Evolutionary conservation across 345 rosid species (phyloP).

Genomic region (Punica granatum): DNA sequence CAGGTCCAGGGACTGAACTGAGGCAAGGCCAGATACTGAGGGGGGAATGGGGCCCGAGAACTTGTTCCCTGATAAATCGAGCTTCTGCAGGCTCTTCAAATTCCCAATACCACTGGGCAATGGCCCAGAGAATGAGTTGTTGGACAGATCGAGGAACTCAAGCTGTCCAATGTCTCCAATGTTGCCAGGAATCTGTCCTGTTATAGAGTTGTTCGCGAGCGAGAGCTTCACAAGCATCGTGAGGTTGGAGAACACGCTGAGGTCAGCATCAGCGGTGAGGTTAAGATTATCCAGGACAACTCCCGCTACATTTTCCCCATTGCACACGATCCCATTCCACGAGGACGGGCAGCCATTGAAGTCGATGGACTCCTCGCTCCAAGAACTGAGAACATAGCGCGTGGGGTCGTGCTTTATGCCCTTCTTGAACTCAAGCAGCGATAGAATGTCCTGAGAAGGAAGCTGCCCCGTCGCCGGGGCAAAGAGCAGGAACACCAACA

Average conservation of each 20-base stretch:
- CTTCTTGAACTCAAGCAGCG: slow-evolving; percentile 92
- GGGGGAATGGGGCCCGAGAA: slow-evolving; percentile 78
- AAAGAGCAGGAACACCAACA: slow-evolving; percentile 35
- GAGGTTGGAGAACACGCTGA: slow-evolving; percentile 73
- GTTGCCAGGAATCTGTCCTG: slow-evolving; percentile 57
- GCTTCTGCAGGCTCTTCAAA: slow-evolving; percentile 55
- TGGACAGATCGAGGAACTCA: slow-evolving; percentile 69
- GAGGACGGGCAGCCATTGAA: slow-evolving; percentile 95
- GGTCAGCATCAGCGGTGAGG: slow-evolving; percentile 71
- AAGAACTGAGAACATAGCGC: slow-evolving; percentile 84
- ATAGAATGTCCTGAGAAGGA: slow-evolving; percentile 93
- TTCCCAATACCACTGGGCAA: slow-evolving; percentile 62
- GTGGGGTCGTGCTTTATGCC: slow-evolving; percentile 93
- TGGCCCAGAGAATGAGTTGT: slow-evolving; percentile 59
- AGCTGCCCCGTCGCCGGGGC: slow-evolving; percentile 71
- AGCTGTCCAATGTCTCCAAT: slow-evolving; percentile 63
- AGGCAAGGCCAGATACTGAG: slow-evolving; percentile 52
- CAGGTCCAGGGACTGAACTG: slow-evolving; percentile 76
- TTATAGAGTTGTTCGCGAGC: slow-evolving; percentile 77
- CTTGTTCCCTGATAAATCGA: slow-evolving; percentile 82
- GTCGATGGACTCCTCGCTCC: slow-evolving; percentile 95
- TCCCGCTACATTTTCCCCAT: slow-evolving; percentile 84
- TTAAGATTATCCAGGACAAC: slow-evolving; percentile 74
- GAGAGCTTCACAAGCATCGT: slow-evolving; percentile 87
- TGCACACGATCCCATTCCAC: slow-evolving; percentile 95